These are phyloP conservation scores for Malus hybrid DNA, from an alignment of 331 rosid genomes.

Conservation along the genomic window DNA sequence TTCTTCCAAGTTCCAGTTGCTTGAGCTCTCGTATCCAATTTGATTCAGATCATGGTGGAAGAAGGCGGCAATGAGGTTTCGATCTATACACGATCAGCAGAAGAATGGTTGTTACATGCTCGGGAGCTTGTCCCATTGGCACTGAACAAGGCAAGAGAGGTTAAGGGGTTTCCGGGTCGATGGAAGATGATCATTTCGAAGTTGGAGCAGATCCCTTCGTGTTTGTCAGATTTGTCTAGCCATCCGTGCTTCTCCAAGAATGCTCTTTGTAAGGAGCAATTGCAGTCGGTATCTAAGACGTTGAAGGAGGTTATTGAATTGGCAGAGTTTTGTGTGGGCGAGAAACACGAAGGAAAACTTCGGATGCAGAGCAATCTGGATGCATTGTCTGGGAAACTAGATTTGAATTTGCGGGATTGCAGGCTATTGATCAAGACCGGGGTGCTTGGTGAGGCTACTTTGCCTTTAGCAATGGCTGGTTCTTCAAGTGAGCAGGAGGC, in stretches of 20 bases:
- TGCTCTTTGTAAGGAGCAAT: slow-evolving; percentile 86
- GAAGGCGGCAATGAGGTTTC: slow-evolving; percentile 22
- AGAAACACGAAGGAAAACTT: slow-evolving; percentile 80
- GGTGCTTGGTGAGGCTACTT: slow-evolving; percentile 80
- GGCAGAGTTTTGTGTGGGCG: slow-evolving; percentile 63
- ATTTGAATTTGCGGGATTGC: slow-evolving; percentile 84
- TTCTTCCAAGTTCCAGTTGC: slow-evolving; percentile 27
- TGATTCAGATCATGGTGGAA: slow-evolving; percentile 58
- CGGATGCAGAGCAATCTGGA: slow-evolving; percentile 94
- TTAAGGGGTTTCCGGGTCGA: slow-evolving; percentile 58
- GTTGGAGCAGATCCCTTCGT: slow-evolving; percentile 70
- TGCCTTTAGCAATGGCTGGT: slow-evolving; percentile 34
- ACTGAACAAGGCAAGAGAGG: slow-evolving; percentile 61
- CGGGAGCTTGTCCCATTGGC: slow-evolving; percentile 70
- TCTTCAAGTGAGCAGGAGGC: slow-evolving; percentile 34
- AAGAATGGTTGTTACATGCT: slow-evolving; percentile 56
- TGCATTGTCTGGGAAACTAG: slow-evolving; percentile 62
- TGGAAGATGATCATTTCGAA: slow-evolving; percentile 85
- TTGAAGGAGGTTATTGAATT: slow-evolving; percentile 45
- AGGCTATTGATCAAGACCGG: slow-evolving; percentile 80
- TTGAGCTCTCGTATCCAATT: slow-evolving; percentile 19
- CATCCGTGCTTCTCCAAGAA: slow-evolving; percentile 97
- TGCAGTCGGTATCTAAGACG: slow-evolving; percentile 68
- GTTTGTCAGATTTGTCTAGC: slow-evolving; percentile 77
- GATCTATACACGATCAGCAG: slow-evolving; percentile 34